Evolutionary conservation across 768 basidiomycete genomes (phyloP).

Genomic region (Lactarius pseudohatsudake): DNA sequence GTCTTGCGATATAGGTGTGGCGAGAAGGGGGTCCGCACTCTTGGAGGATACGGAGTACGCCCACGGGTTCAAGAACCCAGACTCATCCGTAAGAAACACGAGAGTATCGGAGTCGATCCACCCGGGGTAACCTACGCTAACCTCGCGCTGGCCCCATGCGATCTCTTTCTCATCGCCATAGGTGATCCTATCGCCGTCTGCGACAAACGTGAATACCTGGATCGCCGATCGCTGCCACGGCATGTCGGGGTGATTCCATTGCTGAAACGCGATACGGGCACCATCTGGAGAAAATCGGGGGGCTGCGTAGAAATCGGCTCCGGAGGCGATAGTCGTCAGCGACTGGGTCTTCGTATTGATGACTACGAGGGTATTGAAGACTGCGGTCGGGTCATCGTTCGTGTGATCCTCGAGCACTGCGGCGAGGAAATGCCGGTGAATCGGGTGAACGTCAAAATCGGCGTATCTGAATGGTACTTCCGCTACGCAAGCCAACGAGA

Average conservation of each 20-base stretch:
- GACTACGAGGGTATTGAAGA: constrained; percentile 57
- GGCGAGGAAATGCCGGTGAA: constrained; percentile 51
- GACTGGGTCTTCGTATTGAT: constrained; percentile 50
- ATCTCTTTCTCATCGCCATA: background rate
- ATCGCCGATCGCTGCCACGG: constrained; percentile 69
- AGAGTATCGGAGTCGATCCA: constrained; percentile 18
- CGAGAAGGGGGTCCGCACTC: constrained; percentile 6
- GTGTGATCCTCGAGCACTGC: constrained; percentile 75
- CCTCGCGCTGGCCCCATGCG: constrained; percentile 14
- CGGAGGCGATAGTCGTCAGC: constrained; percentile 48
- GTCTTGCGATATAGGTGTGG: constrained; percentile 4
- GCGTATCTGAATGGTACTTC: constrained; percentile 62
- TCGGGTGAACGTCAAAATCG: constrained; percentile 59
- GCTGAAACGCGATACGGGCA: constrained; percentile 55
- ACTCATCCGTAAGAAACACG: constrained; percentile 14
- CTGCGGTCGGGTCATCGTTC: constrained; percentile 45
- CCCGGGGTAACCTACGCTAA: constrained; percentile 9
- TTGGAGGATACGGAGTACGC: constrained; percentile 5
- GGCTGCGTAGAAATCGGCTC: constrained; percentile 70
- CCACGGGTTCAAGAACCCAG: constrained; percentile 21
- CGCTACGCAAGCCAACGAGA: background rate
- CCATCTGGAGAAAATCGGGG: constrained; percentile 64
- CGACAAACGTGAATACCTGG: constrained; percentile 48
- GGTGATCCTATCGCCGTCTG: constrained; percentile 28
- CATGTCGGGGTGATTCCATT: constrained; percentile 72